A percentile compares a stretch with the other conserved stretches of the same genome.
These are phyloP conservation scores for Myrmaecium sp. DNA, from an alignment of 2,329 filamentous ascomycete genomes.

Conservation along the genomic window DNA sequence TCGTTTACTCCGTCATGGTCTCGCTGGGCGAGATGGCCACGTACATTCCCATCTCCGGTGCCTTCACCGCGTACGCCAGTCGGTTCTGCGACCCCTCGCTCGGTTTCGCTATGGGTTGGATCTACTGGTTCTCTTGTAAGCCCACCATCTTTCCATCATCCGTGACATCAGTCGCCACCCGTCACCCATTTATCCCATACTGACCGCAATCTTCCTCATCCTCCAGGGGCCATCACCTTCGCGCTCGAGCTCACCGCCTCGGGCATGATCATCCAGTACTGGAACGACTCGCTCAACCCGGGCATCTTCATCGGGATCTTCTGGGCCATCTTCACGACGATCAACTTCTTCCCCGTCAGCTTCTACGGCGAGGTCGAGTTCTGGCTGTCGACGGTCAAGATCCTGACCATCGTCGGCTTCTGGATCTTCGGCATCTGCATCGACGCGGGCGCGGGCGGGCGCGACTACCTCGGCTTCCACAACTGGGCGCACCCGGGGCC, in stretches of 20 bases:
- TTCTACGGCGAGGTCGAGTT: slow-evolving; percentile 67
- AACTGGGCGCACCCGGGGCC: slow-evolving; percentile 55
- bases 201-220: too few relatives aligned
- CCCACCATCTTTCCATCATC: too few relatives aligned
- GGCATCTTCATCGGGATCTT: slow-evolving; percentile 60
- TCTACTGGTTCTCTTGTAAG: slow-evolving; percentile 73
- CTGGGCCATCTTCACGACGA: slow-evolving; percentile 47
- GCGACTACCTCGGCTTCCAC: slow-evolving; percentile 58
- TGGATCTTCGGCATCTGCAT: slow-evolving; percentile 62
- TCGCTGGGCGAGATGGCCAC: slow-evolving; percentile 53
- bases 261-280: slow-evolving; percentile 61
- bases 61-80: slow-evolving; percentile 59
- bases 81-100: slow-evolving; percentile 58
- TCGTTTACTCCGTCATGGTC: slow-evolving; percentile 60
- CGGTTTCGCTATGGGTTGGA: slow-evolving; percentile 67
- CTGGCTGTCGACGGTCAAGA: slow-evolving; percentile 63
- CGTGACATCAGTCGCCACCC: slow-evolving; percentile 22
- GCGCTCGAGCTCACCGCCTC: slow-evolving; percentile 57
- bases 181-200: neutral
- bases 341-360: slow-evolving; percentile 56
- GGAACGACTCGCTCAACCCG: slow-evolving; percentile 44
- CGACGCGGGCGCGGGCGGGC: slow-evolving; percentile 50
- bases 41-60: slow-evolving; percentile 59
- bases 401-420: slow-evolving; percentile 57
- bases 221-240: slow-evolving; percentile 55